These are phyloP conservation scores for Apiospora arundinis DNA, from an alignment of 2,329 filamentous ascomycete species.

Conservation along the genomic window DNA sequence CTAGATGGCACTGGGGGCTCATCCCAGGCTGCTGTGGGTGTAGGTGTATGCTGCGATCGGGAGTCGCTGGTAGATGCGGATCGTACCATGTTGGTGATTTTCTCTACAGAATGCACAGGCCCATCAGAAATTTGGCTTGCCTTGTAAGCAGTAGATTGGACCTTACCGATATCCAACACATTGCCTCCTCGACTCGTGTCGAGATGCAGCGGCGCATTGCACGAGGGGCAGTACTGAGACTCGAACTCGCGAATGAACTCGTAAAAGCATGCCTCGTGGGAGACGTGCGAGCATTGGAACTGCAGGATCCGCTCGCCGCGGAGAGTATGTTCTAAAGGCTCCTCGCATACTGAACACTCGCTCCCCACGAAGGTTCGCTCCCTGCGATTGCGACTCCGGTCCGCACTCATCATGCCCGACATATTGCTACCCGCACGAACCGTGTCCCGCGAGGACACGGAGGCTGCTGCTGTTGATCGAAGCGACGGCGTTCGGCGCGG, in stretches of 20 bases:
- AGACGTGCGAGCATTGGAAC: conserved; percentile 95
- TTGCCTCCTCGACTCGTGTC: conserved; percentile 94
- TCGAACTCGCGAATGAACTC: conserved; percentile 97
- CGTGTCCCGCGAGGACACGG: conserved; percentile 45
- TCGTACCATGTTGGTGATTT: conserved; percentile 91
- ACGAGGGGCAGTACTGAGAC: conserved; percentile 91
- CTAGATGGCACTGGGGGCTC: conserved; percentile 63
- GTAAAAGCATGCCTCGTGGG: conserved; percentile 98
- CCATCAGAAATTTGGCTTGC: conserved; percentile 29
- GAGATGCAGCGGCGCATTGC: conserved; percentile 87
- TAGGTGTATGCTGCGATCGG: conserved; percentile 57
- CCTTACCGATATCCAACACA: conserved; percentile 84
- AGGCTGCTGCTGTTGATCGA: conserved; percentile 43
- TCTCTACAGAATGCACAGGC: conserved; percentile 65
- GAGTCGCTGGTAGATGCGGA: conserved; percentile 75
- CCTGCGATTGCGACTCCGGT: conserved; percentile 79
- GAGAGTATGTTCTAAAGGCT: conserved; percentile 93
- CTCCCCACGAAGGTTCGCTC: conserved; percentile 95
- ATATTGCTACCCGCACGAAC: conserved; percentile 45
- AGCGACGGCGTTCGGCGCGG: conserved; percentile 45
- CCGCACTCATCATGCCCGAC: conserved; percentile 73
- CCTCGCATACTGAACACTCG: conserved; percentile 95
- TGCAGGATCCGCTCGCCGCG: conserved; percentile 93
- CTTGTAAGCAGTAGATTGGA: conserved; percentile 8
- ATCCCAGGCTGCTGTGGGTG: conserved; percentile 72